phyloP scores from a whole-genome alignment of 805 yeast genomes.

The Cephaloascus fragrans region DNA sequence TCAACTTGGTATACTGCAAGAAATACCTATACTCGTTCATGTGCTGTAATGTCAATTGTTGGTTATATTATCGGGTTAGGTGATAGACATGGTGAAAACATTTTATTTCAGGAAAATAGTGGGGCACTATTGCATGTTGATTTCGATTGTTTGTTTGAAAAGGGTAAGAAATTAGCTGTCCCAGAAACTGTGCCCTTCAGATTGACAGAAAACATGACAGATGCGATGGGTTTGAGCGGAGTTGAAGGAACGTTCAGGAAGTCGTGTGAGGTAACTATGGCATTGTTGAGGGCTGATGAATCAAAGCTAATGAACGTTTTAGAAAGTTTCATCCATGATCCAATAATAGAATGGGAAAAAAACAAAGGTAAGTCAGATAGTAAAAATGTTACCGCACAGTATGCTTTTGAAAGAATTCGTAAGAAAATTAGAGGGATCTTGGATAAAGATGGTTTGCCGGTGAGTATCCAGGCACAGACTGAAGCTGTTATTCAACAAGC shows the following conservation, averaged over 20 bases:
- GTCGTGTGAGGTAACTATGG: constrained; percentile 76
- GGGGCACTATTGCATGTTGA: constrained; percentile 91
- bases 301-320: constrained; percentile 79
- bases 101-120: constrained; percentile 57
- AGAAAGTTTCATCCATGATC: constrained; percentile 90
- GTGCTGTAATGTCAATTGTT: constrained; percentile 96
- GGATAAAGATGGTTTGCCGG: constrained; percentile 72
- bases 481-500: constrained; percentile 84
- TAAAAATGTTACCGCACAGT: constrained; percentile 36
- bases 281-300: constrained; percentile 67
- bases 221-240: constrained; percentile 82
- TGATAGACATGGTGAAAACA: constrained; percentile 92
- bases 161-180: constrained; percentile 57
- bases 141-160: constrained; percentile 92
- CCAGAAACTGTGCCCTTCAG: constrained; percentile 97
- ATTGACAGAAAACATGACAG: constrained; percentile 77
- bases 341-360: constrained; percentile 69
- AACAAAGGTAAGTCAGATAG: constrained; percentile 14
- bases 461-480: constrained; percentile 89
- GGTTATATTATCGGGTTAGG: constrained; percentile 93
- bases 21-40: constrained; percentile 61
- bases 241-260: constrained; percentile 85
- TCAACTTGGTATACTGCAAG: constrained; percentile 78
- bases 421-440: constrained; percentile 78
- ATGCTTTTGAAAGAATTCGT: constrained; percentile 62